Base-by-base conservation (phyloP, 2,329 filamentous ascomycete species). In the Nemania sp. region DNA sequence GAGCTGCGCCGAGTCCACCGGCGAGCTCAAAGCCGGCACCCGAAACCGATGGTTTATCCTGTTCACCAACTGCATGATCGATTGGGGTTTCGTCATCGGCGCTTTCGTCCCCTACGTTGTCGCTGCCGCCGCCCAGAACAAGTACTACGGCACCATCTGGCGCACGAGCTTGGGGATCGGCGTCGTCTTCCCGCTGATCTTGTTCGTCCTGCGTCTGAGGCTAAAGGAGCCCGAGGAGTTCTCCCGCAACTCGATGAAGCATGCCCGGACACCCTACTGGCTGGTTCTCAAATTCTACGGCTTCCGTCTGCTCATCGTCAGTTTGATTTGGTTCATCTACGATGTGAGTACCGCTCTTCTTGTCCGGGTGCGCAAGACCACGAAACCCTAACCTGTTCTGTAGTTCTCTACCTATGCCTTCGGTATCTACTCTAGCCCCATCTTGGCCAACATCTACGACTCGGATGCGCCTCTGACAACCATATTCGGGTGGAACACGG, bases 31-130 rank as follows among this genome's bases (percentile, higher is more conserved):
- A 74, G 75, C 78, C 15, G 93, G 93, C 11, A 89, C 89, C 15
- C 83, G 93, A n/a, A 94, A 97, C 72, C 83, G 90, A 40, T 96
- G 92, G 91, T 97, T 93, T 72, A 91, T 94, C 68, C 81, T 96
- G 65, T 96, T 95, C 75, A 96, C 91, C 48, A 96, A 96, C 75
- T 86, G 90, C 21, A 90, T 92, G 80, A 96, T 96, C 62, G 91
- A 96, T 72, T 84, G 77, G 71, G 92, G 91, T 0, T 97, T 96
- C 66, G 90, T 96, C 1, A 80, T 94, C 57, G 88, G 91, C 9
- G 88, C 90, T 0, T 86, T 96, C 63, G 86, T 95, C 1, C 90
- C 92, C 2, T 84, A 83, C 35, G 78, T 84, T 37, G 81, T 85
- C 17, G 82, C 83, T 0, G 83, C 81, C 72, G 87, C 72, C 72